phyloP scores from a whole-genome alignment of 805 yeast species.

The Wickerhamomyces xylosicus region DNA sequence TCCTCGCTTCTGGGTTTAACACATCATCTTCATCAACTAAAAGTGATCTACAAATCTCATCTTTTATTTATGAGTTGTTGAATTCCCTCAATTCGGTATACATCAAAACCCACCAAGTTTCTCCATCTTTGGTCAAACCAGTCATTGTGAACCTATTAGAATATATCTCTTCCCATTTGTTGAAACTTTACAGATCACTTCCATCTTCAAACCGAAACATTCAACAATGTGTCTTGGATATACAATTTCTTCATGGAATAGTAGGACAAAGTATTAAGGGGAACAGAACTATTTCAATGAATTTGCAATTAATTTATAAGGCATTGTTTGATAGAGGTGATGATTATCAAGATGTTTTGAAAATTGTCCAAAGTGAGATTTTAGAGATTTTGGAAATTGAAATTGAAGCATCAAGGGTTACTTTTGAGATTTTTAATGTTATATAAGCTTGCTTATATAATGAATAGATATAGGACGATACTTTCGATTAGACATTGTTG shows the following conservation, averaged over 20 bases:
- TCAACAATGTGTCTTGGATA: slow-evolving; percentile 43
- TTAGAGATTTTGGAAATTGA: slow-evolving; percentile 10
- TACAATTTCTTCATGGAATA: slow-evolving; percentile 36
- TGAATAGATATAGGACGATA: no score
- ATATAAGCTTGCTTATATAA: no score
- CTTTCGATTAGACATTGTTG: no score
- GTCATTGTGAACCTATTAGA: slow-evolving; percentile 36
- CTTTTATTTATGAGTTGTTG: slow-evolving; percentile 38
- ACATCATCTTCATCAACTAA: slow-evolving; percentile 32
- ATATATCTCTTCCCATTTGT: slow-evolving; percentile 25
- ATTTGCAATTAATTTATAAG: slow-evolving; percentile 15
- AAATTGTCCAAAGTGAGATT: slow-evolving; percentile 3
- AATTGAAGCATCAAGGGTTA: slow-evolving; percentile 12
- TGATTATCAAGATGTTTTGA: slow-evolving; percentile 3
- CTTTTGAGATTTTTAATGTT: slow-evolving; percentile 15
- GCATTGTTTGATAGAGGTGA: slow-evolving; percentile 6
- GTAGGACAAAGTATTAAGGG: slow-evolving; percentile 12
- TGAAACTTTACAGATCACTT: slow-evolving; percentile 24
- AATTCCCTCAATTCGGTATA: slow-evolving; percentile 41
- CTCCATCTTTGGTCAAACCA: slow-evolving; percentile 33
- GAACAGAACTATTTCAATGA: slow-evolving; percentile 4
- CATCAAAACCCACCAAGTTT: slow-evolving; percentile 37
- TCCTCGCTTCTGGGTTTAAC: slow-evolving; percentile 24
- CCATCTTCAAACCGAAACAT: slow-evolving; percentile 36
- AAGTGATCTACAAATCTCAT: slow-evolving; percentile 28